A percentile compares a stretch with the other conserved stretches of the same genome.
These are phyloP conservation scores for Moesziomyces aphidis DNA, from an alignment of 1,284 basidiomycete genomes.

Conservation along the genomic window DNA sequence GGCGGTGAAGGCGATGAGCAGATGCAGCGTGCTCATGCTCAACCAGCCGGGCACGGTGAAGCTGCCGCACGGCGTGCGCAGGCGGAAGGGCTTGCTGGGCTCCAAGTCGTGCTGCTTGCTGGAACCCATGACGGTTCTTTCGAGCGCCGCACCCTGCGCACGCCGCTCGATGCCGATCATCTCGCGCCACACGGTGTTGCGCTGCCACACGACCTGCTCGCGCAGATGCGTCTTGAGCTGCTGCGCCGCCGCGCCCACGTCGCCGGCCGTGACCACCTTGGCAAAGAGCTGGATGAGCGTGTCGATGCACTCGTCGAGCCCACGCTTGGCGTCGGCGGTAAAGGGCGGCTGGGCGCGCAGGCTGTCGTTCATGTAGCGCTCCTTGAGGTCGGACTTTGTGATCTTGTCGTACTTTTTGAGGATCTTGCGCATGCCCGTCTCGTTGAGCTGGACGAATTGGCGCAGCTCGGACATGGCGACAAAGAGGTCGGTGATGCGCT, in stretches of 20 bases:
- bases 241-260: constrained; percentile 78
- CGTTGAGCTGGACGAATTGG: constrained; percentile 94
- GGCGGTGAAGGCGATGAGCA: constrained; percentile 58
- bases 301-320: constrained; percentile 75
- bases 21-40: constrained; percentile 62
- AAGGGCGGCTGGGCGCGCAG: constrained; percentile 73
- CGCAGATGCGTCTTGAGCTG: constrained; percentile 89
- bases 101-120: constrained; percentile 34
- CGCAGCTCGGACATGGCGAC: constrained; percentile 80
- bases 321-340: constrained; percentile 73
- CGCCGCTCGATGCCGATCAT: constrained; percentile 90
- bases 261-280: constrained; percentile 84
- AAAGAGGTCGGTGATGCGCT: constrained; percentile 88
- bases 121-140: constrained; percentile 57
- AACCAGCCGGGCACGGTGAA: constrained; percentile 56
- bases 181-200: constrained; percentile 95
- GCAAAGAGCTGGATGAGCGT: constrained; percentile 82
- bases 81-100: constrained; percentile 48
- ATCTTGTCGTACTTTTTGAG: constrained; percentile 99
- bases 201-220: constrained; percentile 89
- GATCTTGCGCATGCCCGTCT: constrained; percentile 94
- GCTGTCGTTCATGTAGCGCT: constrained; percentile 80
- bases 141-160: constrained; percentile 65
- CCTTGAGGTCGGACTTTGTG: constrained; percentile 85
- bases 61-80: constrained; percentile 55